A percentile compares a stretch with the other conserved stretches of the same genome.
phyloP scores from a whole-genome alignment of 2,329 filamentous ascomycete genomes.

The Clathrospora elynae region DNA sequence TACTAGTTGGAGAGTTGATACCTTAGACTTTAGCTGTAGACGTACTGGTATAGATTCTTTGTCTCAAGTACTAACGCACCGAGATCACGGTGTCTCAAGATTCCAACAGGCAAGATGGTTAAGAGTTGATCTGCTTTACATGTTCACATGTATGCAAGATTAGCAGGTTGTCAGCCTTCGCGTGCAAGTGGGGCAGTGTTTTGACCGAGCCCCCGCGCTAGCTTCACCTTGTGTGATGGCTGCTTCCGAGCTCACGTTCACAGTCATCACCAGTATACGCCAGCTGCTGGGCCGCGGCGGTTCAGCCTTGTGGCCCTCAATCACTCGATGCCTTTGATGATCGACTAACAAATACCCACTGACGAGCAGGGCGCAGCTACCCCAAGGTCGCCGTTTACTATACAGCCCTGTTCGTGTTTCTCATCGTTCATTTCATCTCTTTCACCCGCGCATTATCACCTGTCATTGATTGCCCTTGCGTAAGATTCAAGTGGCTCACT shows the following conservation, averaged over 20 bases:
- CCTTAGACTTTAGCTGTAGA: not conserved
- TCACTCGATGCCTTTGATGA: not conserved
- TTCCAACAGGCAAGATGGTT: too few relatives aligned
- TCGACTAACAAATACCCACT: not conserved
- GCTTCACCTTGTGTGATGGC: too few relatives aligned
- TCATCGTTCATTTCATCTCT: too few relatives aligned
- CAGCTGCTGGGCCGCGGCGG: not conserved
- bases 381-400: not conserved
- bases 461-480: too few relatives aligned
- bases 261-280: not conserved
- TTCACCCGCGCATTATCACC: too few relatives aligned
- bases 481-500: too few relatives aligned
- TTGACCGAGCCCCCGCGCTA: too few relatives aligned
- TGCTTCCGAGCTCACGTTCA: conserved; percentile 3
- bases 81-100: too few relatives aligned
- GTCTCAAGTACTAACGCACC: not conserved
- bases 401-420: not conserved
- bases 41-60: not conserved
- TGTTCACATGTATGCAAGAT: too few relatives aligned
- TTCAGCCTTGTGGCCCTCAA: conserved; percentile 6
- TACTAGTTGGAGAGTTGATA: conserved; percentile 18
- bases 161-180: too few relatives aligned
- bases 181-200: too few relatives aligned
- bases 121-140: too few relatives aligned
- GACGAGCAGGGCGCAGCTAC: not conserved